These are phyloP conservation scores for Reutealis trisperma DNA, from an alignment of 345 rosid species.

Conservation along the genomic window DNA sequence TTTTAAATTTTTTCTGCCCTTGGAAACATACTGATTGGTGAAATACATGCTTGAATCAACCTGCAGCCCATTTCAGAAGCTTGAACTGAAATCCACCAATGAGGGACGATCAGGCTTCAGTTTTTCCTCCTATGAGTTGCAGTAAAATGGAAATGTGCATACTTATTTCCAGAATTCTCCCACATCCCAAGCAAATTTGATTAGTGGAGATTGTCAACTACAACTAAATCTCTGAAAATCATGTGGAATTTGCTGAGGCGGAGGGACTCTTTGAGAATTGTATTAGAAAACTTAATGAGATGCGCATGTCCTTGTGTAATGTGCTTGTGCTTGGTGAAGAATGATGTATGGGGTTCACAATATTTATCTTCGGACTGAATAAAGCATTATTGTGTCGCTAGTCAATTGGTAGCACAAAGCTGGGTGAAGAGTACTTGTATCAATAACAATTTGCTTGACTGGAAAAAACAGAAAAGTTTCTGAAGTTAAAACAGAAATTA, in stretches of 20 bases:
- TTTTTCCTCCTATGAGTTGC: conserved; percentile 81
- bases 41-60: conserved; percentile 6
- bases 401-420: too few relatives aligned
- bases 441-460: too few relatives aligned
- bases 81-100: conserved; percentile 75
- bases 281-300: background rate
- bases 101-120: conserved; percentile 78
- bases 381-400: background rate
- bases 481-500: too few relatives aligned
- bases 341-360: background rate
- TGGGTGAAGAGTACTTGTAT: too few relatives aligned
- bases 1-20: background rate
- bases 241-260: background rate
- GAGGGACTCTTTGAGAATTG: background rate
- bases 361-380: background rate
- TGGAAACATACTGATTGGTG: conserved; percentile 1
- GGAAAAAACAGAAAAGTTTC: too few relatives aligned
- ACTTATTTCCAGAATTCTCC: background rate
- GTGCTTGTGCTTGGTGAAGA: background rate
- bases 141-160: conserved; percentile 29
- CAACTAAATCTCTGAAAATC: background rate
- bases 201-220: background rate
- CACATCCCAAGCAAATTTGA: background rate
- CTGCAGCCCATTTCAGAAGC: conserved; percentile 93
- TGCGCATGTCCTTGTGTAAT: background rate